A percentile compares a stretch with the other conserved stretches of the same genome.
Conservation (phyloP, 495 filamentous ascomycete species). For the Penicillium manginii region DNA sequence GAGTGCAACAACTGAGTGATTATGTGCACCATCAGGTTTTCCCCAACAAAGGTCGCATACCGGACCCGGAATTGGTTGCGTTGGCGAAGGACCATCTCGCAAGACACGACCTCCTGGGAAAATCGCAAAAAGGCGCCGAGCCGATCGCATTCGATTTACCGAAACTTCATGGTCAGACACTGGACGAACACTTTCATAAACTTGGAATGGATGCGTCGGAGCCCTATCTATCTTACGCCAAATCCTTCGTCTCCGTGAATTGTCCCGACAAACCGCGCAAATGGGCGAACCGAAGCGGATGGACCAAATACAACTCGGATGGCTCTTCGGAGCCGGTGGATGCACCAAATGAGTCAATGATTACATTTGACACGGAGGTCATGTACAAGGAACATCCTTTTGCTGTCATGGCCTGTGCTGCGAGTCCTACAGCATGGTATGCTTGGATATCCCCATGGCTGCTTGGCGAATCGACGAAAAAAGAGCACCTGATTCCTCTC, state of each 20-base stretch:
- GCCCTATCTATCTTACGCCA: conserved; percentile 79
- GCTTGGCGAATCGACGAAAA: conserved; percentile 74
- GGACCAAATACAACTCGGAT: conserved; percentile 88
- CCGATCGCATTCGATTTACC: conserved; percentile 90
- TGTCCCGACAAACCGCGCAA: conserved; percentile 74
- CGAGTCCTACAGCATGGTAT: conserved; percentile 88
- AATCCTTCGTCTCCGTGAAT: conserved; percentile 66
- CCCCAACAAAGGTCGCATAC: conserved; percentile 54
- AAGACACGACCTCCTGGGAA: conserved; percentile 86
- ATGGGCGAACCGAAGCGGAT: conserved; percentile 83
- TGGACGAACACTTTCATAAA: conserved; percentile 95
- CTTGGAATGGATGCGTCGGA: conserved; percentile 87
- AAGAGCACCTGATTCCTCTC: conserved; percentile 82
- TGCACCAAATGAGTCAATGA: conserved; percentile 75
- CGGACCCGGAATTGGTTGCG: conserved; percentile 70
- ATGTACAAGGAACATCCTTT: conserved; percentile 91
- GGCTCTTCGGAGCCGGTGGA: conserved; percentile 71
- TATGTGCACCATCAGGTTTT: conserved; percentile 87
- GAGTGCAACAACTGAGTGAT: conserved; percentile 87
- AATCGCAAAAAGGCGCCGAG: conserved; percentile 73
- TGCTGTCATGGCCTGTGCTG: conserved; percentile 95
- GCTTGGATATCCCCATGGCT: conserved; percentile 97
- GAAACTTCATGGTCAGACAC: conserved; percentile 70
- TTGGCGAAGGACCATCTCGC: conserved; percentile 82
- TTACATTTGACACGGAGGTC: conserved; percentile 96